These are phyloP conservation scores for Heimioporus sp. DNA, from an alignment of 768 basidiomycete genomes.

Conservation along the genomic window DNA sequence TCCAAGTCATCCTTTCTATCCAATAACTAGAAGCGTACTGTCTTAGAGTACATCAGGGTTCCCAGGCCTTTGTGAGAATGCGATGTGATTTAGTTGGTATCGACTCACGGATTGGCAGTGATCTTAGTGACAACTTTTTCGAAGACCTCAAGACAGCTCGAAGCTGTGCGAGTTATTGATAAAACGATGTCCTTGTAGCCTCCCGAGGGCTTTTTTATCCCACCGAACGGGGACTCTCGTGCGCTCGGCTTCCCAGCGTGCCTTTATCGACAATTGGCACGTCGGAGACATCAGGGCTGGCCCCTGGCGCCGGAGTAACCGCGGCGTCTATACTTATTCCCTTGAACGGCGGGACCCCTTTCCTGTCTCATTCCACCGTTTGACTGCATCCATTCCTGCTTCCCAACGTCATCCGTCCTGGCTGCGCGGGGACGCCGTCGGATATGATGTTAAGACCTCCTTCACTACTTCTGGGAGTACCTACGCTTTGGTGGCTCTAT, in stretches of 20 bases:
- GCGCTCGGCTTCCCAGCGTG: neutral
- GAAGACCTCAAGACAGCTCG: neutral
- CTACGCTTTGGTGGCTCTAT: slow-evolving; percentile 1
- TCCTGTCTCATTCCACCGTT: neutral
- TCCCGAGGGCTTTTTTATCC: neutral
- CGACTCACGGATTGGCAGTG: slow-evolving; percentile 8
- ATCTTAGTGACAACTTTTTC: neutral
- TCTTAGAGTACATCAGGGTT: neutral
- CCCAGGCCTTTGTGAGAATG: neutral
- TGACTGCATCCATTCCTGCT: neutral
- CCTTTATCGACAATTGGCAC: neutral
- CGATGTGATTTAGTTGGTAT: neutral
- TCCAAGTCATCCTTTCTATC: neutral
- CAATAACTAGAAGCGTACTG: neutral
- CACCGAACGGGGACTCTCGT: neutral
- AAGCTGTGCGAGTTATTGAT: neutral
- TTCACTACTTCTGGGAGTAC: neutral
- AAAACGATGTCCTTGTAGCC: neutral
- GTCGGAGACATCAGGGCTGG: slow-evolving; percentile 16
- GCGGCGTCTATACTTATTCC: neutral
- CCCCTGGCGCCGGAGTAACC: neutral
- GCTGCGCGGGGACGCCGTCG: slow-evolving; percentile 1
- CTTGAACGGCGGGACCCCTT: neutral
- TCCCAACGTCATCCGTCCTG: neutral
- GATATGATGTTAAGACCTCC: slow-evolving; percentile 12